These are phyloP conservation scores for Tylopilus felleus DNA, from an alignment of 768 basidiomycete genomes.

Conservation along the genomic window DNA sequence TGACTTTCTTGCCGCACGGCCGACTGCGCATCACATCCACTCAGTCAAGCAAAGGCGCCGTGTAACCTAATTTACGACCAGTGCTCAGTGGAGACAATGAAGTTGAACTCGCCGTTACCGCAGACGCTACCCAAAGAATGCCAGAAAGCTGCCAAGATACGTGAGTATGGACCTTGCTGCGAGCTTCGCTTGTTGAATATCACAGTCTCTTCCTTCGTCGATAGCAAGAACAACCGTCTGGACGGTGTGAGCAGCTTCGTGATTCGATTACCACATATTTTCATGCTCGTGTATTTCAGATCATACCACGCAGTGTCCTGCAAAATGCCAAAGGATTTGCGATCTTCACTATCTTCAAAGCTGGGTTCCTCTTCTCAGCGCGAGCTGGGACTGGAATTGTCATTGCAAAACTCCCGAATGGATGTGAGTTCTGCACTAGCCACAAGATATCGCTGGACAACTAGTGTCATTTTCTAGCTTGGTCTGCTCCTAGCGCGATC, in stretches of 20 bases:
- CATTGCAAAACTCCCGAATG: slow-evolving; percentile 78
- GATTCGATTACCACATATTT: not conserved
- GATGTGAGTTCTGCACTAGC: slow-evolving; percentile 51
- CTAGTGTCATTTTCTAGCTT: slow-evolving; percentile 62
- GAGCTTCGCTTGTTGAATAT: not conserved
- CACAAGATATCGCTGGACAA: not conserved
- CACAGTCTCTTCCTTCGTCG: slow-evolving; percentile 81
- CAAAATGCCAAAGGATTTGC: slow-evolving; percentile 73
- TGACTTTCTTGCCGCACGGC: not conserved
- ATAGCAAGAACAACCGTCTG: slow-evolving; percentile 74
- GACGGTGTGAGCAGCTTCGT: slow-evolving; percentile 55
- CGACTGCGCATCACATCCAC: slow-evolving; percentile 19
- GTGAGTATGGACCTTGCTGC: slow-evolving; percentile 39
- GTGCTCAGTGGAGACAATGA: slow-evolving; percentile 35
- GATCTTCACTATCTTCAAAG: slow-evolving; percentile 86
- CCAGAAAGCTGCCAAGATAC: slow-evolving; percentile 82
- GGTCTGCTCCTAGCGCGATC: slow-evolving; percentile 95
- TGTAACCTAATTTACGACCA: not conserved
- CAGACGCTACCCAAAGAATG: slow-evolving; percentile 76
- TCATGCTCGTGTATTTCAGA: slow-evolving; percentile 28
- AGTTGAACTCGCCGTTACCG: slow-evolving; percentile 48
- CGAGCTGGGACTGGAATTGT: slow-evolving; percentile 84
- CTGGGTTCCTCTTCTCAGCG: slow-evolving; percentile 64
- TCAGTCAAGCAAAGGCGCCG: not conserved
- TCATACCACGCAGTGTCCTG: slow-evolving; percentile 54